Evolutionary conservation across 345 rosid genomes (phyloP).

Genomic region (Syzygium aqueum): DNA sequence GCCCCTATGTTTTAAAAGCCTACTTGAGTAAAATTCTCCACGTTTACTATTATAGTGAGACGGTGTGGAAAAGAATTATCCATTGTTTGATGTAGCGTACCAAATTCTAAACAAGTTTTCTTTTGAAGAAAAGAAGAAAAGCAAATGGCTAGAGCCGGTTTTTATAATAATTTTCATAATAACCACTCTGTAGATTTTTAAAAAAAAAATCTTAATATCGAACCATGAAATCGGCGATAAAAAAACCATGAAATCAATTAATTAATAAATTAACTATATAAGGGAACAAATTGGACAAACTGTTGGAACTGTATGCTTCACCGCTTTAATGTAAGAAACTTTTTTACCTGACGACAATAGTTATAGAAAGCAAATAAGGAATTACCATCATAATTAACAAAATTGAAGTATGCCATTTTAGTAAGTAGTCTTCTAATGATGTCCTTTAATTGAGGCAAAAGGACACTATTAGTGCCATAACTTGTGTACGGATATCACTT

Average conservation of each 20-base stretch:
- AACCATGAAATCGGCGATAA: neutral
- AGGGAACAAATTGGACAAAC: neutral
- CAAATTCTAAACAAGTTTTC: neutral
- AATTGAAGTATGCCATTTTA: neutral
- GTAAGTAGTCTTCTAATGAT: neutral
- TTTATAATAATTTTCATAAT: too few species aligned
- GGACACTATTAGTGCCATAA: too few species aligned
- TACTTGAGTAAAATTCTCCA: neutral
- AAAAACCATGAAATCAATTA: neutral
- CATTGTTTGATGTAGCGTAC: neutral
- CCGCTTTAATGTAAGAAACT: neutral
- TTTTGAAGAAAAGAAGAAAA: neutral
- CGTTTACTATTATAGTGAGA: neutral
- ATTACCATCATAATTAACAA: neutral
- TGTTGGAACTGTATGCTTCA: neutral
- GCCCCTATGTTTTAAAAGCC: neutral
- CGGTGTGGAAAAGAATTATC: neutral
- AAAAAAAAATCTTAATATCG: neutral
- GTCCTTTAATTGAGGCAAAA: neutral
- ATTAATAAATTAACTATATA: neutral
- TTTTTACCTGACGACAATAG: neutral
- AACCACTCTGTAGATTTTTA: neutral
- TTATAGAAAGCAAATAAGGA: neutral
- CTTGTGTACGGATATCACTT: too few species aligned
- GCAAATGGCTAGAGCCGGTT: neutral